Base-by-base conservation (phyloP, 129 eudicot species). In the Artemisia argyi region DNA sequence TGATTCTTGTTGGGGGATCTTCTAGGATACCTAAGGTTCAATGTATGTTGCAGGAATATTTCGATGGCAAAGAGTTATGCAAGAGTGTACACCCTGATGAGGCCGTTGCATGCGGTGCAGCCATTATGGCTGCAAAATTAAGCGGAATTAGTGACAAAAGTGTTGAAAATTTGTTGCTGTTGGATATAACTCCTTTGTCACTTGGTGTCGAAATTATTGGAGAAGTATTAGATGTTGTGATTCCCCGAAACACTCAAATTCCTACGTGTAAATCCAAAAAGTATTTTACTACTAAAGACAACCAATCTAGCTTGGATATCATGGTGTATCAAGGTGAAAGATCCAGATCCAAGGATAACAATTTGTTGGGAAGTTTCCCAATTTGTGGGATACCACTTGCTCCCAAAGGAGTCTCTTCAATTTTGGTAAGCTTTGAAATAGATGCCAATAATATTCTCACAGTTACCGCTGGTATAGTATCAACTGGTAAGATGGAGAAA, bases 1-100 rank as follows among this genome's bases (percentile, higher is more conserved):
- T 51, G 13, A 28, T 68, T 51, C 73, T 68, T 28, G 73, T 68
- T n/a, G 73, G 73, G 26, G 73, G 73, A 10, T 68, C 73, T 7
- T 50, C 73, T 22, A 68, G 61, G 47, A 52, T 68, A 51, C 73
- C 61, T 5, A 68, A 26, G 73, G 61, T 68, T 3, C 73, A 68
- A 12, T 7, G 26, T 50, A 68, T 68, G 61, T 28, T 68, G 73
- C 73, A 16, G 28, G 63, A 30, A 6, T 6, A 51, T 28, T 69
- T 69, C 48, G 51, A 30, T 1, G n/a, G 73, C 2, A 69, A 53
- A 18, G 51, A 52, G 30, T 16, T 69, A 9, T 69, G 73, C 24
- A 68, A 26, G 73, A 68, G 48, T 10, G 3, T 68, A 47, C 51
- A 68, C 15, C 61, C 73, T 28, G 73, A 68, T 24, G 73, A 68